These are phyloP conservation scores for Melanogaster broomeanus DNA, from an alignment of 768 basidiomycete species.

Conservation along the genomic window DNA sequence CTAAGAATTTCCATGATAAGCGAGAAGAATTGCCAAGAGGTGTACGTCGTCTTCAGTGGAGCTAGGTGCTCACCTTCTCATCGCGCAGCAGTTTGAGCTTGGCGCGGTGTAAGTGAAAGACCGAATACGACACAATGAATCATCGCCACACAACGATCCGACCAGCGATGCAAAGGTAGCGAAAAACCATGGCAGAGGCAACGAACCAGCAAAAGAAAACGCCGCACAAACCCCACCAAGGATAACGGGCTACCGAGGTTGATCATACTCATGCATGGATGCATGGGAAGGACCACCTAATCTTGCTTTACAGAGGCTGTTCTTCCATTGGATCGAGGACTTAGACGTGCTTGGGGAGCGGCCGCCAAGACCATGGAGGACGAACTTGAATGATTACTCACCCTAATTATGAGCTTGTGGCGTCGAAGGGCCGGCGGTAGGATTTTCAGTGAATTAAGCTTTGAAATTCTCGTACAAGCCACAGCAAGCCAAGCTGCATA, in stretches of 20 bases:
- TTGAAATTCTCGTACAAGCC: not conserved
- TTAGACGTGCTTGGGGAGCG: not conserved
- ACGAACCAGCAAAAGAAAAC: not conserved
- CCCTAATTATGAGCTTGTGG: not conserved
- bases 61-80: not conserved
- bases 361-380: slow-evolving; percentile 2
- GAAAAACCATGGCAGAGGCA: not conserved
- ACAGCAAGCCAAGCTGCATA: not conserved
- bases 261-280: not conserved
- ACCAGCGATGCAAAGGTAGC: not conserved
- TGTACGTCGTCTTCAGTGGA: not conserved
- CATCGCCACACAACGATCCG: not conserved
- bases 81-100: not conserved
- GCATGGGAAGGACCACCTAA: not conserved
- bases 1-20: not conserved
- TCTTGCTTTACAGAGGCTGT: not conserved
- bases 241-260: not conserved
- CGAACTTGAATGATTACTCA: not conserved
- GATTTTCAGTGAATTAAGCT: not conserved
- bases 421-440: not conserved
- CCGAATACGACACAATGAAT: not conserved
- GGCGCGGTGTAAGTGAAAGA: not conserved
- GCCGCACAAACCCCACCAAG: slow-evolving; percentile 29
- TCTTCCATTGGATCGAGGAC: not conserved
- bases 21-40: not conserved